Evolutionary conservation across 2,329 filamentous ascomycete species (phyloP).

Genomic region (Cladophialophora bantiana): DNA sequence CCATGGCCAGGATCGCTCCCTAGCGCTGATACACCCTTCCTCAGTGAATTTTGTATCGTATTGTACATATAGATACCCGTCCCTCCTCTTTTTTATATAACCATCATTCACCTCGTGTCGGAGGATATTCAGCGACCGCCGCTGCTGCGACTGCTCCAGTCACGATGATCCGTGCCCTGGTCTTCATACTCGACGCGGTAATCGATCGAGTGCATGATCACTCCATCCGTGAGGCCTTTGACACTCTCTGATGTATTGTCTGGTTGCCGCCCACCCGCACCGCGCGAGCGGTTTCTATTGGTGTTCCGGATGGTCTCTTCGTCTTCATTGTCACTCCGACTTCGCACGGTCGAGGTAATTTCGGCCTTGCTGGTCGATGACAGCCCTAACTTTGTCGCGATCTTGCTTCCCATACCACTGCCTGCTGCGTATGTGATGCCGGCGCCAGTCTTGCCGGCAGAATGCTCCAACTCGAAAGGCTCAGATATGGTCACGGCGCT

Average conservation of each 20-base stretch:
- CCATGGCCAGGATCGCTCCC: neutral
- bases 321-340: conserved; percentile 11
- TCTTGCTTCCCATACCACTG: conserved; percentile 24
- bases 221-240: conserved; percentile 37
- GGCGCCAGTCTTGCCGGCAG: conserved; percentile 21
- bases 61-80: neutral
- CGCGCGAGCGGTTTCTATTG: conserved; percentile 7
- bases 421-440: conserved; percentile 10
- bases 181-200: conserved; percentile 41
- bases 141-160: conserved; percentile 20
- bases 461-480: conserved; percentile 23
- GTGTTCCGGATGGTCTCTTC: conserved; percentile 1
- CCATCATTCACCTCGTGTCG: neutral
- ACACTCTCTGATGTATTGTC: conserved; percentile 32
- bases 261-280: conserved; percentile 12
- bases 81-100: neutral
- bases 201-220: conserved; percentile 41
- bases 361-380: conserved; percentile 16
- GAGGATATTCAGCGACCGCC: neutral
- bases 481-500: conserved; percentile 40
- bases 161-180: conserved; percentile 6
- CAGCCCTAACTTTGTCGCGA: conserved; percentile 19
- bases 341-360: conserved; percentile 12
- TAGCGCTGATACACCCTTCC: neutral
- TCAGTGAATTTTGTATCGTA: neutral